Base-by-base conservation (phyloP, 805 yeast species). In the Candida ulmi region DNA sequence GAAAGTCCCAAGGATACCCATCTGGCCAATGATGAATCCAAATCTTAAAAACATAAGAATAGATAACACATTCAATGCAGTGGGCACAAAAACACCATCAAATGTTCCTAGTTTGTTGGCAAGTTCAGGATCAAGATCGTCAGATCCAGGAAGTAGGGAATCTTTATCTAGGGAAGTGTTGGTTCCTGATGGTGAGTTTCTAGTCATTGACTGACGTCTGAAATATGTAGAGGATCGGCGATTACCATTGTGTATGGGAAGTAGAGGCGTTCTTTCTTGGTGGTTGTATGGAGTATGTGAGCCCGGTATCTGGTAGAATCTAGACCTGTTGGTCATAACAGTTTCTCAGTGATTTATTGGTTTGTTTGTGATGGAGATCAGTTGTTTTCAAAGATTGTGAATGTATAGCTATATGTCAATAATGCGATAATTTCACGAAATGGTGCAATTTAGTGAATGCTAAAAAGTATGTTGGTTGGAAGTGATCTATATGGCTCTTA, bases 21-120 rank as follows among this genome's bases (percentile, higher is more conserved):
- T 80, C 57, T 93, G 97, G 9, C 99, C 99, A 26, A 93, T 71
- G 27, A 93, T 83, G 63, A 90, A 93, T 6, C 99, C 99, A 59
- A 93, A 93, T 47, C 99, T 76, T 49, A 93, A 69, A 58, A 91
- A 93, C 95, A 93, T 88, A 59, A 93, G 72, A 53, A 93, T 93
- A 3, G 97, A 88, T 24, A 93, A 69, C 33, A 93, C 97, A 61
- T 93, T 93, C 30, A 93, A 68, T 0, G 96, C 78, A 0, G 98
- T 93, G 11, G 99, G 99, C 13, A 93, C 72, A 55, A 95, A 90
- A 2, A 90, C 97, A 13, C 97, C 98, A 42, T 78, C 82, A 45
- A 82, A 79, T 0, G 96, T 91, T 32, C 81, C 88, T 37, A 90
- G 65, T 52, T 90, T 90, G 33, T 55, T 44, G 23, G 61, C 61